These are phyloP conservation scores for Hyphopichia burtonii DNA, from an alignment of 1,139 yeast species.

Conservation along the genomic window DNA sequence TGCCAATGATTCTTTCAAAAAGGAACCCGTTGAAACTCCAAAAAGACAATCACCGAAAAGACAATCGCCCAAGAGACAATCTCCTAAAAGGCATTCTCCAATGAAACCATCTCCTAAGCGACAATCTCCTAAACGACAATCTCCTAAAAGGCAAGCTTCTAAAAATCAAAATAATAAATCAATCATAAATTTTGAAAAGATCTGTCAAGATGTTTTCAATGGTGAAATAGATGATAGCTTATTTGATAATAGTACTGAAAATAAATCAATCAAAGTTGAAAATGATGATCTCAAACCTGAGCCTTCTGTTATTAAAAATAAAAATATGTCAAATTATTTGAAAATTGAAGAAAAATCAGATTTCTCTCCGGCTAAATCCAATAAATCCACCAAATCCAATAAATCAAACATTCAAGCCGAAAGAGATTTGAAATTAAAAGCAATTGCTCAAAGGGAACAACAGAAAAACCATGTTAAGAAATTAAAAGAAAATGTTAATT, in stretches of 20 bases:
- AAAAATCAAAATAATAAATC: constrained; percentile 18
- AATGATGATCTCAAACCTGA: too few species aligned
- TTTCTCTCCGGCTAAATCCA: too few species aligned
- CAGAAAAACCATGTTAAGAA: constrained; percentile 1
- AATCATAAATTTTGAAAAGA: constrained; percentile 28
- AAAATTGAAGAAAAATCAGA: too few species aligned
- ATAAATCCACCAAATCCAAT: too few species aligned
- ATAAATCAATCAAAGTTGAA: too few species aligned
- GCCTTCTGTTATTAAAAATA: too few species aligned
- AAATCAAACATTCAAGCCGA: constrained; percentile 1
- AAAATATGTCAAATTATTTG: too few species aligned
- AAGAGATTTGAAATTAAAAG: constrained; percentile 3
- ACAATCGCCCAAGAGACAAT: not conserved
- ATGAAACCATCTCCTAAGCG: not conserved
- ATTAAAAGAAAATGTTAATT: constrained; percentile 3
- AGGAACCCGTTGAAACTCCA: not conserved
- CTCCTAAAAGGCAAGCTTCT: not conserved
- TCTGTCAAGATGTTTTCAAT: constrained; percentile 22
- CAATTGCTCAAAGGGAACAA: constrained; percentile 1
- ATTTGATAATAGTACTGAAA: not conserved
- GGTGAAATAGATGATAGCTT: not conserved
- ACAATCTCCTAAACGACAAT: not conserved
- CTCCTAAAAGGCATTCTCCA: not conserved
- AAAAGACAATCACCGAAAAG: not conserved
- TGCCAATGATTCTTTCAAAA: not conserved